Conservation (phyloP, 1,139 yeast species). For the Sugiyamaella sp. region DNA sequence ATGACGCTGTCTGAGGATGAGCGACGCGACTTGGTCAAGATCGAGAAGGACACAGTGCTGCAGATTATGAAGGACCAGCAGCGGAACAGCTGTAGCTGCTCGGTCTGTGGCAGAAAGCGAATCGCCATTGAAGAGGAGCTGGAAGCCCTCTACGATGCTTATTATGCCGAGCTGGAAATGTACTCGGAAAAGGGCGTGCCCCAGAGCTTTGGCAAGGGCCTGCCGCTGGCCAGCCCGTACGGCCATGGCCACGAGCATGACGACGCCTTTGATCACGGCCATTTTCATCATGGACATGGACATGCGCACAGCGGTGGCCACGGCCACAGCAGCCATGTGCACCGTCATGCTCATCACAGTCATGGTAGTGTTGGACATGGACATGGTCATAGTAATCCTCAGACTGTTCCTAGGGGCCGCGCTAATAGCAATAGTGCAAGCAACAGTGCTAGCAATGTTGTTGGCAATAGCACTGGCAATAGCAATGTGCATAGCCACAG, state of each 20-base stretch:
- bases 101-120: conserved; percentile 78
- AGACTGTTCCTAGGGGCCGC: too few species aligned
- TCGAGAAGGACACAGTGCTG: conserved; percentile 72
- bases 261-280: not conserved
- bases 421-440: too few species aligned
- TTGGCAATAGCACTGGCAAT: conserved; percentile 7
- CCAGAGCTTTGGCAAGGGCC: conserved; percentile 16
- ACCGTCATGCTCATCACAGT: conserved; percentile 22
- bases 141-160: conserved; percentile 68
- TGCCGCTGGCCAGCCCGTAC: conserved; percentile 3
- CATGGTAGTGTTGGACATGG: conserved; percentile 24
- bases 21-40: conserved; percentile 63
- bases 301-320: conserved; percentile 26
- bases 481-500: conserved; percentile 25
- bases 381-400: conserved; percentile 19
- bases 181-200: conserved; percentile 32
- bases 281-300: not conserved
- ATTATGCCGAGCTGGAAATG: conserved; percentile 46
- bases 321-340: conserved; percentile 20
- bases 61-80: conserved; percentile 64
- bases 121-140: conserved; percentile 77
- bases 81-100: conserved; percentile 64
- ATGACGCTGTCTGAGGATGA: conserved; percentile 60
- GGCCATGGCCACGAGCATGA: conserved; percentile 8
- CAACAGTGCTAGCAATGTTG: too few species aligned